Evolutionary conservation across 345 rosid genomes (phyloP), one percentile per base, ranked within the genome.

Genomic region (Camelina laxa): DNA sequence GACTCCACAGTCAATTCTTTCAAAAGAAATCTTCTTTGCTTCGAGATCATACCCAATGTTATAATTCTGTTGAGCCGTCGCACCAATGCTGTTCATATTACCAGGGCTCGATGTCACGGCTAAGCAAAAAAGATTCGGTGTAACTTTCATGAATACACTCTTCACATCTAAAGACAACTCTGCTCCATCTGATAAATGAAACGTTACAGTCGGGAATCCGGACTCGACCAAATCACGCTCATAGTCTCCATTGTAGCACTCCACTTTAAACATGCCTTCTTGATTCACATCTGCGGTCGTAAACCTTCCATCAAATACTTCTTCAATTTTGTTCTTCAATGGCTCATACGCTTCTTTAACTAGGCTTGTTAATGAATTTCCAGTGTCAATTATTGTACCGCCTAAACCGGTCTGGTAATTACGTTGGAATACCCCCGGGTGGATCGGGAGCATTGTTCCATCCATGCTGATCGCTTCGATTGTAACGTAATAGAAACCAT

Each of bases 31-130:
- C 14, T 9, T 24, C 4, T n/a, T 24, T 15, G 44, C 17, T 30
- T 42, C 1, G 19, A 70, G 74, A 70, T 70, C 74, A 58, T 27
- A 70, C 1, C 65, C 74, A 0, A 70, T n/a, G 35, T 70, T 70
- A 31, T 70, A 59, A 8, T 11, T 42, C 4, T 70, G 74, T 45
- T 70, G 74, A 70, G 74, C 74, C 45, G 50, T 44, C 9, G 31
- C 56, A 39, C 74, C 74, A 9, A 70, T 70, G 53, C 33, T 48
- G 42, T 59, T 58, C 16, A 19, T 3, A 35, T 8, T 35, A 7
- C 2, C 30, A 35, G 1, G 17, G 27, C 21, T 30, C 55, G 16
- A n/a, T 4, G 14, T 11, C 41, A 70, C 30, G 30, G 56, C 17
- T 47, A 70, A 56, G 55, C 74, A 58, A 17, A 70, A 70, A 0